A percentile compares a stretch with the other conserved stretches of the same genome.
phyloP scores from a whole-genome alignment of 257 asterid genomes.

The Fraxinus pennsylvanica region DNA sequence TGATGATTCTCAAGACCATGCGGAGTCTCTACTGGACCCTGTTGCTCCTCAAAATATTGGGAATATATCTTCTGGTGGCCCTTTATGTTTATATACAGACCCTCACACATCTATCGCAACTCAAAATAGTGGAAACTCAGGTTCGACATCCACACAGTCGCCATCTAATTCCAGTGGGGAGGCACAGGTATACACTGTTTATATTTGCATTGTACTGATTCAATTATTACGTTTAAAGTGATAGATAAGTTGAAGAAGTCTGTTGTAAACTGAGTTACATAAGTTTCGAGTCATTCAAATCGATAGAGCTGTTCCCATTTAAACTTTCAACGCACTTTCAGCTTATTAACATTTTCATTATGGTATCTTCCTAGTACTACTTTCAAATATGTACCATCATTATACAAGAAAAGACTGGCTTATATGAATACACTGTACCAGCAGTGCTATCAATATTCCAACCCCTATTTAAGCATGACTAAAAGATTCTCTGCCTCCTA shows the following conservation, averaged over 20 bases:
- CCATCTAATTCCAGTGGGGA: constrained; percentile 88
- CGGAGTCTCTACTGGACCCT: constrained; percentile 43
- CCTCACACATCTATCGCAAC: constrained; percentile 60
- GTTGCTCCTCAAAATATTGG: constrained; percentile 24
- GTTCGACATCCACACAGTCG: constrained; percentile 68
- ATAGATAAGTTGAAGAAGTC: not conserved
- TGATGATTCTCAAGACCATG: constrained; percentile 77
- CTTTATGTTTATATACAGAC: constrained; percentile 53
- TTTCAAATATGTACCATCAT: too few relatives aligned
- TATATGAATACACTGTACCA: not conserved
- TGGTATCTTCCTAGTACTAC: not conserved
- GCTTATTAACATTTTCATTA: not conserved
- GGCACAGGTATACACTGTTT: constrained; percentile 59
- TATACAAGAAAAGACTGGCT: not conserved
- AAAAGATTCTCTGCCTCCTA: not conserved
- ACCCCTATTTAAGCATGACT: not conserved
- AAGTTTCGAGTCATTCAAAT: not conserved
- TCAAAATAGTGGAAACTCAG: constrained; percentile 71
- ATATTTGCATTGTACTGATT: not conserved
- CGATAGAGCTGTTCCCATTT: not conserved
- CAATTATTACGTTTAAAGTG: not conserved
- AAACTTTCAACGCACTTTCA: not conserved
- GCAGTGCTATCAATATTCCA: too few relatives aligned
- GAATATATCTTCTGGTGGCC: too few relatives aligned
- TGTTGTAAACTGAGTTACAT: not conserved